phyloP scores from a whole-genome alignment of 768 basidiomycete species.

The Lactarius deliciosus region DNA sequence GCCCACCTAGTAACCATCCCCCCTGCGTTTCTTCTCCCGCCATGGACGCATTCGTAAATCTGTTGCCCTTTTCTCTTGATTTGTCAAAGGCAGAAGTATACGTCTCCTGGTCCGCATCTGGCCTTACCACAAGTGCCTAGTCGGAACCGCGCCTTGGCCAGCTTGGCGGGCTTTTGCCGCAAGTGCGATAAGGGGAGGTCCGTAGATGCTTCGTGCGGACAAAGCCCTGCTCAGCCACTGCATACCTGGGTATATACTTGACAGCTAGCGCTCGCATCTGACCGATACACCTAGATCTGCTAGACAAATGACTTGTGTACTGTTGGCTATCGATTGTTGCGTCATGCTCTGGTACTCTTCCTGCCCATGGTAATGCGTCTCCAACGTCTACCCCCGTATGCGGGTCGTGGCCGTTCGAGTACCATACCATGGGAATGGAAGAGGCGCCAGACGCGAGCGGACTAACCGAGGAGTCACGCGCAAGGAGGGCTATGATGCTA shows the following conservation, averaged over 20 bases:
- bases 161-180: neutral
- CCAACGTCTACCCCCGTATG: conserved; percentile 16
- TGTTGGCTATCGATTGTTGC: conserved; percentile 5
- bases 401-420: conserved; percentile 30
- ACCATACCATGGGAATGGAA: conserved; percentile 54
- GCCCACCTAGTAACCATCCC: neutral
- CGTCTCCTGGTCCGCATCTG: neutral
- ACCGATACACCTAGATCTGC: neutral
- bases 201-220: neutral
- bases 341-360: conserved; percentile 34
- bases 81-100: neutral
- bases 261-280: neutral
- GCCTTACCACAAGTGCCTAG: neutral
- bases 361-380: conserved; percentile 34
- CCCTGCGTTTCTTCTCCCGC: neutral
- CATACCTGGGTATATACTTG: neutral
- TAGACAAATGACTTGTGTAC: neutral
- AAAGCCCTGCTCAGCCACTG: neutral
- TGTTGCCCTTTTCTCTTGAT: conserved; percentile 2
- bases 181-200: neutral
- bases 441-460: conserved; percentile 35
- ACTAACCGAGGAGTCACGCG: conserved; percentile 7
- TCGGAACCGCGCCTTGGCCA: neutral
- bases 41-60: neutral
- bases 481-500: neutral